Conservation (phyloP, 2,329 filamentous ascomycete genomes). For the Ceratocystis alfenasii region DNA sequence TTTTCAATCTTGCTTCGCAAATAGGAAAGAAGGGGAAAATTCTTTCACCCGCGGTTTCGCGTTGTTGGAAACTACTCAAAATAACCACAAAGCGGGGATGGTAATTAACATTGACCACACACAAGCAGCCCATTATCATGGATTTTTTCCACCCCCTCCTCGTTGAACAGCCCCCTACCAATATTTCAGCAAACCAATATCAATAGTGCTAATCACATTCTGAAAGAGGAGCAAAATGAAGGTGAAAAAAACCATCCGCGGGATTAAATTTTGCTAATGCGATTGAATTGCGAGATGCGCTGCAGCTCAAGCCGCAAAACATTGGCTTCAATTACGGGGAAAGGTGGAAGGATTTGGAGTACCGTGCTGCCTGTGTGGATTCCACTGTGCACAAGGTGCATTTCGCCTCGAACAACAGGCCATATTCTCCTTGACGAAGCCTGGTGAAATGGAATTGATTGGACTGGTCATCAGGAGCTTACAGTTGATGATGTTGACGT, state of each 20-base stretch:
- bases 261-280: not conserved
- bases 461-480: not conserved
- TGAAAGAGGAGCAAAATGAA: not conserved
- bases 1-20: not conserved
- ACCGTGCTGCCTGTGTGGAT: not conserved
- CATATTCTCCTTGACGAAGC: no score
- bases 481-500: conserved; percentile 3
- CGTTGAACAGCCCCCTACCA: no score
- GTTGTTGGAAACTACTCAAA: not conserved
- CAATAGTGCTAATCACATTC: not conserved
- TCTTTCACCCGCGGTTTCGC: not conserved
- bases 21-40: not conserved
- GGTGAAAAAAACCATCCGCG: not conserved
- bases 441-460: no score
- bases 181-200: no score
- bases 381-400: not conserved
- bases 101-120: no score
- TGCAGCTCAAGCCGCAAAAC: not conserved
- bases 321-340: conserved; percentile 13
- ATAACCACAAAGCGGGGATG: not conserved
- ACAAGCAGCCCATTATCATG: no score
- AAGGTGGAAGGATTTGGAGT: not conserved
- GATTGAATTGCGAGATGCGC: not conserved
- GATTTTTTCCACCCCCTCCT: no score
- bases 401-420: not conserved